Conservation (phyloP, 2,329 filamentous ascomycete species). For the Cytospora mali region DNA sequence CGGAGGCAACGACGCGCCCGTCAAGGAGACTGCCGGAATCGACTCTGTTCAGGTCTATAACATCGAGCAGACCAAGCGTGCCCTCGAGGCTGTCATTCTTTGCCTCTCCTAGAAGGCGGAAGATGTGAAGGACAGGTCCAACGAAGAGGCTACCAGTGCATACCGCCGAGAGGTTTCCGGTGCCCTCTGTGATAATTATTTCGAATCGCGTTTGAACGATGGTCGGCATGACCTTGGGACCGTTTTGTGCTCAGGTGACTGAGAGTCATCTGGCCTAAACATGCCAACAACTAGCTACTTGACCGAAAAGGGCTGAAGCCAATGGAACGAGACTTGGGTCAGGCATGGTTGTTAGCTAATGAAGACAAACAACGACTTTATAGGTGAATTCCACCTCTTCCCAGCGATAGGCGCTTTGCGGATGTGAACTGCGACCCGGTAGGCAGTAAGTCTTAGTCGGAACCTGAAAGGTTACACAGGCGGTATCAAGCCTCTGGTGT, state of each 20-base stretch:
- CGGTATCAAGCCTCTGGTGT: no score
- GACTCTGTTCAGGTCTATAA: slow-evolving; percentile 27
- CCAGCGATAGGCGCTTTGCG: not conserved
- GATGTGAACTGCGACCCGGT: no score
- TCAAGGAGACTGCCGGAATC: slow-evolving; percentile 26
- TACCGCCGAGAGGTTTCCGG: not conserved
- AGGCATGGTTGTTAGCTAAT: not conserved
- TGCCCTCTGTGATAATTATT: not conserved
- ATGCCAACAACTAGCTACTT: not conserved
- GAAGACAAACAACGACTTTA: not conserved
- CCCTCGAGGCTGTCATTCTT: slow-evolving; percentile 27
- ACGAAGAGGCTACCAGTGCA: not conserved
- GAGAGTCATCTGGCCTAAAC: no score
- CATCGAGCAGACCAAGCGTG: slow-evolving; percentile 27
- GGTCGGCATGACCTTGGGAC: not conserved
- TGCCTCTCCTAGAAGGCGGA: slow-evolving; percentile 11
- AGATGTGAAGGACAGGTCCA: not conserved
- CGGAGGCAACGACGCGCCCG: slow-evolving; percentile 40
- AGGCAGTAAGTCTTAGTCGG: no score
- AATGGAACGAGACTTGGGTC: not conserved
- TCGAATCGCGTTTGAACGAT: not conserved
- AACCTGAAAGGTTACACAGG: no score
- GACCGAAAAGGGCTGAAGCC: not conserved
- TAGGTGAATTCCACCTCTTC: no score
- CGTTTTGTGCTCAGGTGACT: no score